Evolutionary conservation across 2,329 filamentous ascomycete genomes (phyloP).

Genomic region (Pochonia chlamydosporia): DNA sequence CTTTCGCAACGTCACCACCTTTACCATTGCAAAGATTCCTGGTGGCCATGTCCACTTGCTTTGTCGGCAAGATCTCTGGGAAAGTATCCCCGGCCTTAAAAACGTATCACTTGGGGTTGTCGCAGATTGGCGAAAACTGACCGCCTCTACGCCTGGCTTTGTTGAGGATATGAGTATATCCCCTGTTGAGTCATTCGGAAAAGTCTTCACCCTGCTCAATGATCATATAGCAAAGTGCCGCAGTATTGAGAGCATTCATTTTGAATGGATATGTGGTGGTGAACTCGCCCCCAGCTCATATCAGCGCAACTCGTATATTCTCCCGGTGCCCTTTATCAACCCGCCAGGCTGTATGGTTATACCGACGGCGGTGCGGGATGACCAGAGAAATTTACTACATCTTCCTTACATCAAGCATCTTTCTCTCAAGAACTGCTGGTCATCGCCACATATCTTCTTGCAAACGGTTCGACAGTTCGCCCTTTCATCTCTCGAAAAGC

Average conservation of each 20-base stretch:
- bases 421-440: constrained; percentile 64
- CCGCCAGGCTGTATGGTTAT: constrained; percentile 22
- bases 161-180: constrained; percentile 41
- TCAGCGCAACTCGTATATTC: constrained; percentile 55
- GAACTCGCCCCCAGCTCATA: constrained; percentile 58
- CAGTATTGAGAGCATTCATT: constrained; percentile 52
- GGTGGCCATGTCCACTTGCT: constrained; percentile 53
- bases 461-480: constrained; percentile 45
- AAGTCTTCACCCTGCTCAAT: constrained; percentile 48
- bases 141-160: constrained; percentile 43
- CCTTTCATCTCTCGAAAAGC: constrained; percentile 38
- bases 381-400: constrained; percentile 34
- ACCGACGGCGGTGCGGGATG: constrained; percentile 22
- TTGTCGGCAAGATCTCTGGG: constrained; percentile 55
- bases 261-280: constrained; percentile 64
- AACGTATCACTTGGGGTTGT: constrained; percentile 55
- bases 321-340: constrained; percentile 54
- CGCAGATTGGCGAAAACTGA: constrained; percentile 59
- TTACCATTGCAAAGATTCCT: constrained; percentile 61
- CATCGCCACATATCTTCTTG: constrained; percentile 51
- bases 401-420: constrained; percentile 54
- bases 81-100: constrained; percentile 45
- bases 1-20: constrained; percentile 48
- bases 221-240: constrained; percentile 39
- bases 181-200: constrained; percentile 44